Evolutionary conservation across 306 rosid species (phyloP).

Genomic region (Cucurbita maxima): DNA sequence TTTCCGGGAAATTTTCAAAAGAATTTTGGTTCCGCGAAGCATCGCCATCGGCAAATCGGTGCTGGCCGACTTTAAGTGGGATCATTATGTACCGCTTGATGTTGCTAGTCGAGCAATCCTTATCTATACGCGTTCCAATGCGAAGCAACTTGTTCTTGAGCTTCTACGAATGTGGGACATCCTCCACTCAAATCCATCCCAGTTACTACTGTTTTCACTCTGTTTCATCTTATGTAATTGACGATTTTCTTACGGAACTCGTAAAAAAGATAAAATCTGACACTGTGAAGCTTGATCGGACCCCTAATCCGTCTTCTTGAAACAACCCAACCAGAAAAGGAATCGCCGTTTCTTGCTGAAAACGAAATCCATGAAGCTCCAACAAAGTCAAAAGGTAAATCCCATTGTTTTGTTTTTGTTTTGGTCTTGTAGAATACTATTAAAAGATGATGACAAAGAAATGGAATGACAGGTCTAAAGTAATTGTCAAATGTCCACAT

Average conservation of each 20-base stretch:
- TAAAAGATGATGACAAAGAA: background rate
- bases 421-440: background rate
- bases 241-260: background rate
- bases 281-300: background rate
- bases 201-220: background rate
- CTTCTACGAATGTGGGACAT: background rate
- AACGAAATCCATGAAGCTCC: background rate
- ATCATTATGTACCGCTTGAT: no score
- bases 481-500: background rate
- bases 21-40: no score
- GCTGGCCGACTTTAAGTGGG: background rate
- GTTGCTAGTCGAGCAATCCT: background rate
- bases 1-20: no score
- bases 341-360: background rate
- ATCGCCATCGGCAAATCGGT: background rate
- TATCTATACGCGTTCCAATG: background rate
- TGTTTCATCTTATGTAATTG: background rate
- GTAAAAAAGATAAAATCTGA: background rate
- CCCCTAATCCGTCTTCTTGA: background rate
- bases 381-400: background rate
- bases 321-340: background rate
- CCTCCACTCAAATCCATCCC: background rate
- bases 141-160: background rate
- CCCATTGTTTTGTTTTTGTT: background rate
- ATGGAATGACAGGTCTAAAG: background rate